These are phyloP conservation scores for Croton laevigatus DNA, from an alignment of 441 rosid species.

Conservation along the genomic window DNA sequence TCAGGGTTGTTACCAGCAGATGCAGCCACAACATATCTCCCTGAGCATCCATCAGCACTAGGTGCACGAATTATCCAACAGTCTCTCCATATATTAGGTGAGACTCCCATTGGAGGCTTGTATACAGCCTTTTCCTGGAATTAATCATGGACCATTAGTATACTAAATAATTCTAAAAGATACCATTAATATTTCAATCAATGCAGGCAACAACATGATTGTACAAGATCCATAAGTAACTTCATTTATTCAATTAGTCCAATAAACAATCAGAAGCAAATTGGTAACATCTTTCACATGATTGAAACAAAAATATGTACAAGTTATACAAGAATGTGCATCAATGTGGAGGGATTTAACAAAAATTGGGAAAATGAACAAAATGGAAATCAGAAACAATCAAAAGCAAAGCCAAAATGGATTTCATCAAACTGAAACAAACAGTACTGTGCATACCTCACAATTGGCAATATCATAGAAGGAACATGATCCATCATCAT, in stretches of 20 bases:
- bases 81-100: constrained; percentile 83
- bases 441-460: constrained; percentile 53
- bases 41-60: constrained; percentile 90
- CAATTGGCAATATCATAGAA: constrained; percentile 77
- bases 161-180: background rate
- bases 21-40: constrained; percentile 90
- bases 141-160: constrained; percentile 10
- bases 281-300: background rate
- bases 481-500: constrained; percentile 89
- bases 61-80: constrained; percentile 98
- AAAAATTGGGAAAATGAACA: background rate
- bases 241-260: background rate
- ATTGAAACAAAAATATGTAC: background rate
- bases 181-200: constrained; percentile 2
- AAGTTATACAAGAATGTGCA: background rate
- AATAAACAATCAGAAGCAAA: constrained; percentile 7
- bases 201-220: constrained; percentile 14
- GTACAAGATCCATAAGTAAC: background rate
- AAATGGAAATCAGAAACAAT: background rate
- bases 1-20: constrained; percentile 89
- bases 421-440: constrained; percentile 5
- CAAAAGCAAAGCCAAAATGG: background rate
- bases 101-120: constrained; percentile 60
- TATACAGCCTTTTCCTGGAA: constrained; percentile 84
- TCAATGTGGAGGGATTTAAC: background rate